Evolutionary conservation across 148 eudicot species (phyloP).

Genomic region (Vaccinium vitisidaea): DNA sequence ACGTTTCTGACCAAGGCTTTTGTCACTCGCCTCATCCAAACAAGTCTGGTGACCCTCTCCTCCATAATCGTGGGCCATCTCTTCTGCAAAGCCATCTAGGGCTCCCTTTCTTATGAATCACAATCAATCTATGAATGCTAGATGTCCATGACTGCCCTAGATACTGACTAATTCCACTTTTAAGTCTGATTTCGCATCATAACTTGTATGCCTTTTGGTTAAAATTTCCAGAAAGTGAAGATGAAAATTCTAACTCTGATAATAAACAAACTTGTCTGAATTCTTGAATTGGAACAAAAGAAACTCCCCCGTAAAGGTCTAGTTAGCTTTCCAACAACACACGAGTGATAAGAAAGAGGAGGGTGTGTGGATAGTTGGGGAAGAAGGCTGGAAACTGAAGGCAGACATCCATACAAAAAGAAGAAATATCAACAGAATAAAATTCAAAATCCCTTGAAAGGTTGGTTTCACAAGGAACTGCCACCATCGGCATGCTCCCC

Average conservation of each 20-base stretch:
- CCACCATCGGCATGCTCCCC: background rate
- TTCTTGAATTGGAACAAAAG: background rate
- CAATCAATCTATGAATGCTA: background rate
- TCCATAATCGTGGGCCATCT: too few relatives aligned
- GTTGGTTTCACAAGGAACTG: background rate
- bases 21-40: too few relatives aligned
- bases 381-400: background rate
- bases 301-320: background rate
- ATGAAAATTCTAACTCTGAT: background rate
- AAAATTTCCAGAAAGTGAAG: background rate
- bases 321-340: background rate
- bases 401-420: background rate
- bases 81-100: too few relatives aligned
- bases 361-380: background rate
- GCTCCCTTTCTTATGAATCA: background rate
- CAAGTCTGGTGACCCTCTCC: too few relatives aligned
- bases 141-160: background rate
- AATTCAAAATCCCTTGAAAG: background rate
- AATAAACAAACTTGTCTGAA: background rate
- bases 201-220: background rate
- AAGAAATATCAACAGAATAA: background rate
- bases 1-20: too few relatives aligned
- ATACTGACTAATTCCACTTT: background rate
- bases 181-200: background rate
- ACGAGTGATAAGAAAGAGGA: background rate